phyloP scores from a whole-genome alignment of 176 grass and related monocot genomes.

The Pontederia paniculata region DNA sequence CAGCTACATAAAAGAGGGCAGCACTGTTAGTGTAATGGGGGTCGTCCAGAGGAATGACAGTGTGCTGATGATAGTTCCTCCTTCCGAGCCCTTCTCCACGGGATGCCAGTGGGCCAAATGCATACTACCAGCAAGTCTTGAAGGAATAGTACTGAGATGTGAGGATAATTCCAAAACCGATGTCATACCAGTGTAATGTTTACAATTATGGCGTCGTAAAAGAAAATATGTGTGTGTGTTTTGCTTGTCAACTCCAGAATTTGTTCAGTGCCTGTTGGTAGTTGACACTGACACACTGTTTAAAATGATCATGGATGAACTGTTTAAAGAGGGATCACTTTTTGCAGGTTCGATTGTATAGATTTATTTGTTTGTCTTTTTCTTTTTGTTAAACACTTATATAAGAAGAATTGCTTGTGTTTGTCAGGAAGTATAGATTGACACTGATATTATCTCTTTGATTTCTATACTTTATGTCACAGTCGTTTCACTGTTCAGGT shows the following conservation, averaged over 20 bases:
- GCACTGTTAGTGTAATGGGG: conserved; percentile 96
- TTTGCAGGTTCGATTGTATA: conserved; percentile 10
- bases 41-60: conserved; percentile 85
- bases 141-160: conserved; percentile 75
- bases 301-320: conserved; percentile 3
- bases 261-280: conserved; percentile 31
- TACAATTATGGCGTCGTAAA: conserved; percentile 17
- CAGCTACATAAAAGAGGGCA: conserved; percentile 97
- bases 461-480: too few relatives aligned
- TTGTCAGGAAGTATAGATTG: too few relatives aligned
- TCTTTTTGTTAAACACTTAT: conserved; percentile 4
- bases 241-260: conserved; percentile 40
- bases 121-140: conserved; percentile 52
- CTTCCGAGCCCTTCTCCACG: conserved; percentile 60
- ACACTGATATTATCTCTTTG: too few relatives aligned
- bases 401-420: too few relatives aligned
- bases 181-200: conserved; percentile 65
- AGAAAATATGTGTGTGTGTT: conserved; percentile 19
- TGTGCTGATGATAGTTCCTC: conserved; percentile 83
- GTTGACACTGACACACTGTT: background rate
- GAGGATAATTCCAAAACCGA: conserved; percentile 88
- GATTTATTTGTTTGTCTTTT: conserved; percentile 6
- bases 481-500: too few relatives aligned
- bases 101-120: conserved; percentile 79
- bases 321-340: background rate